A percentile compares a stretch with the other conserved stretches of the same genome.
phyloP scores from a whole-genome alignment of 768 basidiomycete species.

The Podaxis sp. region DNA sequence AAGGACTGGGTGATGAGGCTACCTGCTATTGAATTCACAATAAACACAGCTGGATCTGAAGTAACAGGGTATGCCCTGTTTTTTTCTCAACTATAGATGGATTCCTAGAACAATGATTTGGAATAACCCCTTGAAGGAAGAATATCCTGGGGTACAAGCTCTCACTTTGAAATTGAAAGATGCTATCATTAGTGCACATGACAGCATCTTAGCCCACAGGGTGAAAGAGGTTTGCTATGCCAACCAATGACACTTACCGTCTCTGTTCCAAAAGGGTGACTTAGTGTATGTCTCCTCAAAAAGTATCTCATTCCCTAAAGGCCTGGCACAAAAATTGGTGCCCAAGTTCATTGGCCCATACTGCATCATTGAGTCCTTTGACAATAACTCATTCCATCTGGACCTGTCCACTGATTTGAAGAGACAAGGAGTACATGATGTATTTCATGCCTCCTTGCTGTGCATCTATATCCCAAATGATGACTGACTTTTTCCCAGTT shows the following conservation, averaged over 20 bases:
- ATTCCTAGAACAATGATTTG: slow-evolving; percentile 10
- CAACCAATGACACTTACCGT: slow-evolving; percentile 12
- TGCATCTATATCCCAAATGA: slow-evolving; percentile 29
- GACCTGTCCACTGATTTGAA: slow-evolving; percentile 14
- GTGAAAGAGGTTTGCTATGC: slow-evolving; percentile 24
- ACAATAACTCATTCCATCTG: slow-evolving; percentile 11
- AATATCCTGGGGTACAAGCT: slow-evolving; percentile 12
- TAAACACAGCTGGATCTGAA: neutral
- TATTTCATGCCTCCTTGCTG: slow-evolving; percentile 35
- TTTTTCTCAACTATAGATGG: slow-evolving; percentile 9
- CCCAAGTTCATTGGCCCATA: slow-evolving; percentile 18
- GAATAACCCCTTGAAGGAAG: neutral
- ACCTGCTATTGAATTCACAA: neutral
- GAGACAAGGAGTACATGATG: slow-evolving; percentile 25
- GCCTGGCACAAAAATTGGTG: slow-evolving; percentile 13
- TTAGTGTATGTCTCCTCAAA: slow-evolving; percentile 18
- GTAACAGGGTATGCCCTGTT: neutral
- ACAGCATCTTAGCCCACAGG: slow-evolving; percentile 28
- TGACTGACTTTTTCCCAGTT: slow-evolving; percentile 26
- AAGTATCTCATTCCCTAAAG: slow-evolving; percentile 10
- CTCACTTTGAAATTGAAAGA: slow-evolving; percentile 14
- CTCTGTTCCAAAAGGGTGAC: slow-evolving; percentile 12
- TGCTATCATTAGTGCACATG: slow-evolving; percentile 26
- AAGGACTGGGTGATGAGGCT: neutral
- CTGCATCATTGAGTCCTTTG: slow-evolving; percentile 8